A percentile compares a stretch with the other conserved stretches of the same genome.
phyloP scores from a whole-genome alignment of 177 flowering plant genomes.

The Telopea speciosissima region DNA sequence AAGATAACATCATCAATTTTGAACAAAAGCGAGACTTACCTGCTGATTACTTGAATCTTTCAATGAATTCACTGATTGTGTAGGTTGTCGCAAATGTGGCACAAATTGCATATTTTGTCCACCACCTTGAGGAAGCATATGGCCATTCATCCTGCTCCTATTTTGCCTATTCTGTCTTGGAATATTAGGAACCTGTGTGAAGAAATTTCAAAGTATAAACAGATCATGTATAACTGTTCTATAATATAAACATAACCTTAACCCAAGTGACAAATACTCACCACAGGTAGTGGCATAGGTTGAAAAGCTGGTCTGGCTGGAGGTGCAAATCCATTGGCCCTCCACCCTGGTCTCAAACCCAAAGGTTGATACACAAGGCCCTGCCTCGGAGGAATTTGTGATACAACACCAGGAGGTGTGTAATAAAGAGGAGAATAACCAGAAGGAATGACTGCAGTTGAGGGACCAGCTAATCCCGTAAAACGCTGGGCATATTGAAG shows the following conservation, averaged over 20 bases:
- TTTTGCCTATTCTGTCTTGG: constrained; percentile 51
- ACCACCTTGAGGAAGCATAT: constrained; percentile 32
- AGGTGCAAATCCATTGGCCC: constrained; percentile 48
- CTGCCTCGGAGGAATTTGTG: constrained; percentile 46
- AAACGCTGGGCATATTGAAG: constrained; percentile 52
- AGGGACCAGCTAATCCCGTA: constrained; percentile 47
- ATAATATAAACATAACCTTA: background rate
- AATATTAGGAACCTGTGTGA: constrained; percentile 40
- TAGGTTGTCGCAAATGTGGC: constrained; percentile 34
- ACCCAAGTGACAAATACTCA: constrained; percentile 12
- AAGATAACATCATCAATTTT: background rate
- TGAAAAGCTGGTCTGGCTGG: constrained; percentile 49
- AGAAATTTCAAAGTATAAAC: background rate
- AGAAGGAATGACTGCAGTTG: constrained; percentile 51
- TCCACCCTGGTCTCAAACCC: constrained; percentile 74
- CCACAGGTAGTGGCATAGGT: constrained; percentile 36
- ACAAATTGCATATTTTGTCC: constrained; percentile 30
- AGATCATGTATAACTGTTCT: background rate
- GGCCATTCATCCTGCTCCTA: constrained; percentile 56
- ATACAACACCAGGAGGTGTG: constrained; percentile 41
- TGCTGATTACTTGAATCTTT: constrained; percentile 55
- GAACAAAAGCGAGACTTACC: constrained; percentile 24
- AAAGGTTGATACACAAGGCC: constrained; percentile 64
- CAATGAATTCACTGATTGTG: constrained; percentile 24
- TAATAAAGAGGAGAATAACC: constrained; percentile 65